These are phyloP conservation scores for Pichia thaimueangensis DNA, from an alignment of 805 yeast genomes.

Conservation along the genomic window DNA sequence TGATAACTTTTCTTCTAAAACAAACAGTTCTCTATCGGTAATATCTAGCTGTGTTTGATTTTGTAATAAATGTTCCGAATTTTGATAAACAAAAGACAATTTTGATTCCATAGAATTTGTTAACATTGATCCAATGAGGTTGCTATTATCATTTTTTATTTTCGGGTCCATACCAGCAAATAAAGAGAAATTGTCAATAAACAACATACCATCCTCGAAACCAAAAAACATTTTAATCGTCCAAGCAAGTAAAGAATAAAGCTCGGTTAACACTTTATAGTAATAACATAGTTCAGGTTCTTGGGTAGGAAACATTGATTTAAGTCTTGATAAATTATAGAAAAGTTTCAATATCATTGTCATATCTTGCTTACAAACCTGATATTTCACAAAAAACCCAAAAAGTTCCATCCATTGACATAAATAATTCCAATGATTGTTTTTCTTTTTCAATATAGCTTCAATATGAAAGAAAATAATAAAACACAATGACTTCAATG, in stretches of 20 bases:
- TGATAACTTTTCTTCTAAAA: no score
- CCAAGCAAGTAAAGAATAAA: constrained; percentile 19
- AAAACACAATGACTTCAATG: constrained; percentile 8
- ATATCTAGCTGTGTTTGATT: no score
- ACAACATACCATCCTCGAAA: constrained; percentile 16
- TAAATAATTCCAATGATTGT: constrained; percentile 23
- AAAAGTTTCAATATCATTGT: constrained; percentile 17
- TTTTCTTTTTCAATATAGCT: constrained; percentile 4
- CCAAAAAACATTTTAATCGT: constrained; percentile 16
- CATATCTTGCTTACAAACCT: constrained; percentile 15
- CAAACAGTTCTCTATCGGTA: no score
- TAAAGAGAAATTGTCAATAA: constrained; percentile 7
- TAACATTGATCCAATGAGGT: not conserved
- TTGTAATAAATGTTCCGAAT: no score
- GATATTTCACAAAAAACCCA: constrained; percentile 2
- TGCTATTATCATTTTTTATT: not conserved
- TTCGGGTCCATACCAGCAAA: constrained; percentile 13
- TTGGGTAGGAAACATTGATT: constrained; percentile 2
- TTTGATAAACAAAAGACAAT: no score
- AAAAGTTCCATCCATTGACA: constrained; percentile 22
- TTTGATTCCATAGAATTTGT: no score
- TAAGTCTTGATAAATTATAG: constrained; percentile 11
- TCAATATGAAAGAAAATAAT: constrained; percentile 18
- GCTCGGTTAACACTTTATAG: constrained; percentile 8
- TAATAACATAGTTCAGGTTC: constrained; percentile 11